Evolutionary conservation across 2,329 filamentous ascomycete species (phyloP).

Genomic region (Periconia macrospinosa): DNA sequence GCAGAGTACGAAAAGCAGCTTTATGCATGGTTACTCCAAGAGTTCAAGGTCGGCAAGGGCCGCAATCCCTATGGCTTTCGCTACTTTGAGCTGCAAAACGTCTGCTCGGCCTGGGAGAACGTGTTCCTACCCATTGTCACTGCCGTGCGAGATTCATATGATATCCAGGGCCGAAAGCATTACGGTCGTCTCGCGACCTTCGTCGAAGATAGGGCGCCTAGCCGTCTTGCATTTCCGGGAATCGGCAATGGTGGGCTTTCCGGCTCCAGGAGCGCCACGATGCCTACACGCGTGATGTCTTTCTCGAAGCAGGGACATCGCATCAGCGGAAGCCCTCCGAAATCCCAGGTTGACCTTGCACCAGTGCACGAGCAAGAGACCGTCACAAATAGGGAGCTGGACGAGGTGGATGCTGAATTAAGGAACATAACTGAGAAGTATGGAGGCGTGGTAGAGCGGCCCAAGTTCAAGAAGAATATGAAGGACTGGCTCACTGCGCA

Average conservation of each 20-base stretch:
- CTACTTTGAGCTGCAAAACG: conserved; percentile 31
- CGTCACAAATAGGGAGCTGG: conserved; percentile 24
- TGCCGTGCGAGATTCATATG: conserved; percentile 31
- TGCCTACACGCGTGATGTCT: conserved; percentile 24
- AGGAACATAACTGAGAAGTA: conserved; percentile 32
- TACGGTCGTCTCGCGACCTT: conserved; percentile 37
- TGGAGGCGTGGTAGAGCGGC: conserved; percentile 33
- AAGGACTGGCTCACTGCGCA: conserved; percentile 31
- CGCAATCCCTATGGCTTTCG: conserved; percentile 27
- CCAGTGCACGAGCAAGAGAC: not conserved
- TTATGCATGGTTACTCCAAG: conserved; percentile 36
- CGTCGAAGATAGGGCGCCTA: conserved; percentile 30
- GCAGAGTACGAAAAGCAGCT: conserved; percentile 35
- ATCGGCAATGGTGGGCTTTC: conserved; percentile 17
- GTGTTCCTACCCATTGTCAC: conserved; percentile 36
- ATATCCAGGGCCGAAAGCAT: conserved; percentile 24
- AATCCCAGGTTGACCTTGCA: not conserved
- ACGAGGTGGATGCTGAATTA: conserved; percentile 30
- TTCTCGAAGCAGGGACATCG: conserved; percentile 7
- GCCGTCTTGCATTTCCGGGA: conserved; percentile 35
- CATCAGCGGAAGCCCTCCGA: not conserved
- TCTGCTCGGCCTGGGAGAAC: conserved; percentile 30
- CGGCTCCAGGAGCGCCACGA: conserved; percentile 16
- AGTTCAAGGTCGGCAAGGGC: conserved; percentile 34
- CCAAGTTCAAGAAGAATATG: conserved; percentile 30